phyloP scores from a whole-genome alignment of 2,329 filamentous ascomycete species.

The Aplosporella prunicola region DNA sequence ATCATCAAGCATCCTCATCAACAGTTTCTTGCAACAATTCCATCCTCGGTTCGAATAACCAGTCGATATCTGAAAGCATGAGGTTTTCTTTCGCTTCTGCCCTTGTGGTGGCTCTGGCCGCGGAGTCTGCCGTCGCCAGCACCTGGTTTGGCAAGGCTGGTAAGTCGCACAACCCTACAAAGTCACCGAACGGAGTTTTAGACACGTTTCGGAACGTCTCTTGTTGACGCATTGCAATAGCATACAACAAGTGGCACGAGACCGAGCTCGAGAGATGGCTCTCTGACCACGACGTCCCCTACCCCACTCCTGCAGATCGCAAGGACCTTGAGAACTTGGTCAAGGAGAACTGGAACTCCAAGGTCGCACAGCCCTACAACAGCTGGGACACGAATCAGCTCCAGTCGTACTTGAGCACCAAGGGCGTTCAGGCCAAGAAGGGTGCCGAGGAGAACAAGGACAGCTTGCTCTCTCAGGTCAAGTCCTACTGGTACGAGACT shows the following conservation, averaged over 20 bases:
- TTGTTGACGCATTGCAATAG: slow-evolving; percentile 48
- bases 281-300: slow-evolving; percentile 80
- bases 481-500: slow-evolving; percentile 66
- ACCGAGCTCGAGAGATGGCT: slow-evolving; percentile 97
- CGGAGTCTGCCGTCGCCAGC: slow-evolving; percentile 60
- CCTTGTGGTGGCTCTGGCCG: slow-evolving; percentile 62
- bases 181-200: too few relatives aligned
- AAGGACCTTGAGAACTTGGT: slow-evolving; percentile 92
- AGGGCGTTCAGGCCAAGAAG: slow-evolving; percentile 61
- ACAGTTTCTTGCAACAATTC: neutral
- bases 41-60: neutral
- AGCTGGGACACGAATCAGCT: slow-evolving; percentile 66
- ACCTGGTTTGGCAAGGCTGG: slow-evolving; percentile 81
- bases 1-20: slow-evolving; percentile 2
- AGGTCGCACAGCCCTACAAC: slow-evolving; percentile 65
- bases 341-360: slow-evolving; percentile 77
- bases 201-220: slow-evolving; percentile 14
- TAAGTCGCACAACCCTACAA: slow-evolving; percentile 42
- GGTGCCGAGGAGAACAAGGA: slow-evolving; percentile 60
- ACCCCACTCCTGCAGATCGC: slow-evolving; percentile 82
- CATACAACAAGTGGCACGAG: slow-evolving; percentile 98
- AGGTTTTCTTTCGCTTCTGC: slow-evolving; percentile 61
- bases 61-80: slow-evolving; percentile 46
- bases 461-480: slow-evolving; percentile 58
- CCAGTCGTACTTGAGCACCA: slow-evolving; percentile 55